Conservation (phyloP, 352 stramenopile genomes). For the Phytopythium mirpurense region DNA sequence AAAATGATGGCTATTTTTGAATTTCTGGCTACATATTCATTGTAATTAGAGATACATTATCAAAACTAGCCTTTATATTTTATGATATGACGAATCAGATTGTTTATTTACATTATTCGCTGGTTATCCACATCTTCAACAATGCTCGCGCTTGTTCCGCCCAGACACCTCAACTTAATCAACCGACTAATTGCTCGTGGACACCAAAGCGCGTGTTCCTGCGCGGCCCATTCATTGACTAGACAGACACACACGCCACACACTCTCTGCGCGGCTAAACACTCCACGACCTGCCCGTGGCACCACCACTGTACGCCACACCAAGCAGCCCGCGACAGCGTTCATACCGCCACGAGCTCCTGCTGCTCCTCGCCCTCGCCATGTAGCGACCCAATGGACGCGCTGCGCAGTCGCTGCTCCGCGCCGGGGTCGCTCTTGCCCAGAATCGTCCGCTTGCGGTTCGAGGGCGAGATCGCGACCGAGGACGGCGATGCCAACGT, state of each 20-base stretch:
- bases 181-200: too few species aligned
- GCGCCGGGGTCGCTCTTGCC: conserved; percentile 16
- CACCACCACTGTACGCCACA: background rate
- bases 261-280: background rate
- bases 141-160: too few species aligned
- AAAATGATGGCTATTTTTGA: too few species aligned
- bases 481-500: conserved; percentile 3
- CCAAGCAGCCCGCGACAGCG: background rate
- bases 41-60: too few species aligned
- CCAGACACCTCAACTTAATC: too few species aligned
- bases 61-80: too few species aligned
- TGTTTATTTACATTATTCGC: too few species aligned
- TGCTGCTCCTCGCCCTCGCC: conserved; percentile 4
- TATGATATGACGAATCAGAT: too few species aligned
- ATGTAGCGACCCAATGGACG: conserved; percentile 38
- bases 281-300: background rate
- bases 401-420: conserved; percentile 23
- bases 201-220: background rate
- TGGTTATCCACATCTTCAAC: too few species aligned
- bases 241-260: background rate
- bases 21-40: too few species aligned
- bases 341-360: background rate
- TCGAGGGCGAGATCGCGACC: conserved; percentile 39
- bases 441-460: conserved; percentile 39
- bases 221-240: background rate